Evolutionary conservation across 805 yeast species (phyloP).

Genomic region (Saccharomycopsis capsularis): DNA sequence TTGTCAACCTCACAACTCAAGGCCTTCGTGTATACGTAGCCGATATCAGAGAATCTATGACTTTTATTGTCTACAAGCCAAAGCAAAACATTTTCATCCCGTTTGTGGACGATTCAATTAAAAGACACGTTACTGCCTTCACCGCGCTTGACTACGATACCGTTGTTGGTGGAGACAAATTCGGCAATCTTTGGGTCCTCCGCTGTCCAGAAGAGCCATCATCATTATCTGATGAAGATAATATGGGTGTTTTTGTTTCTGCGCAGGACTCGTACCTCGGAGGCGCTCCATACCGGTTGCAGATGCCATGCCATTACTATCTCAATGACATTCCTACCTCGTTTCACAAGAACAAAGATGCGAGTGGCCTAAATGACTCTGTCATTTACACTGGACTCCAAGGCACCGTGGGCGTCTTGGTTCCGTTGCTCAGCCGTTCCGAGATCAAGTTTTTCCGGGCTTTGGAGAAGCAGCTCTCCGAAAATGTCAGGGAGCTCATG

Average conservation of each 20-base stretch:
- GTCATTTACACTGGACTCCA: slow-evolving; percentile 69
- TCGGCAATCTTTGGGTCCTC: slow-evolving; percentile 70
- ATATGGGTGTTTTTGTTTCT: slow-evolving; percentile 34
- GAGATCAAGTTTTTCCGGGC: slow-evolving; percentile 55
- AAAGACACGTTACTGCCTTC: slow-evolving; percentile 59
- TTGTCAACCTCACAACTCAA: slow-evolving; percentile 47
- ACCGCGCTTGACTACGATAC: slow-evolving; percentile 66
- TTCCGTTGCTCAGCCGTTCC: slow-evolving; percentile 55
- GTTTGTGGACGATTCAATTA: slow-evolving; percentile 61
- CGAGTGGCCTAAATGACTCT: slow-evolving; percentile 52
- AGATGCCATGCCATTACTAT: slow-evolving; percentile 48
- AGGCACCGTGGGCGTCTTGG: slow-evolving; percentile 71
- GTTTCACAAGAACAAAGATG: slow-evolving; percentile 44
- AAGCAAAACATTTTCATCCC: slow-evolving; percentile 45
- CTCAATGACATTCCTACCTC: slow-evolving; percentile 66
- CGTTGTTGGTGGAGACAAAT: slow-evolving; percentile 77
- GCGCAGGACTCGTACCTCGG: slow-evolving; percentile 33
- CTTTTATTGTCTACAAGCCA: slow-evolving; percentile 47
- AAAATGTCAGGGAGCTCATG: slow-evolving; percentile 23
- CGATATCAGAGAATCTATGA: slow-evolving; percentile 63
- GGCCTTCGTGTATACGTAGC: slow-evolving; percentile 61
- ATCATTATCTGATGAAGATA: slow-evolving; percentile 44
- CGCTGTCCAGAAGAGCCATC: slow-evolving; percentile 50
- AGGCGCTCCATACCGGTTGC: slow-evolving; percentile 49
- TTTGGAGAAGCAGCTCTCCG: slow-evolving; percentile 36